Evolutionary conservation across 305 asterid genomes (phyloP), one percentile per base, ranked within the genome.

Genomic region (Ilex paraguariensis): DNA sequence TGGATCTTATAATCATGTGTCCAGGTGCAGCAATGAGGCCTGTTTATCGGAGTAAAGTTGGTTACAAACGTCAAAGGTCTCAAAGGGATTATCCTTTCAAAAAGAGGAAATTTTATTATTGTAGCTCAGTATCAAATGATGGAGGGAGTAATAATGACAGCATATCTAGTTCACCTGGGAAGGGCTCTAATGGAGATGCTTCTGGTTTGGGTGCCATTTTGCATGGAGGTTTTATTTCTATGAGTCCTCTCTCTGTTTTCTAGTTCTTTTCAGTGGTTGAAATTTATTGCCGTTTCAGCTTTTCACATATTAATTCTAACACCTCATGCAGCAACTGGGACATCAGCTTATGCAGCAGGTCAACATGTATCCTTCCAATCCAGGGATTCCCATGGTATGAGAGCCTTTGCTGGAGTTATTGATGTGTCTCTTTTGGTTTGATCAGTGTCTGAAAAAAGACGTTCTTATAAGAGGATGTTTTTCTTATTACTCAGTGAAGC

Each of bases 81-180:
- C 77, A 73, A 67, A 80, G 88, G 73, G 97, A 90, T 68, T 86
- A 76, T 65, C 99, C 99, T 63, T 81, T 93, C 82, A 93, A 93
- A 71, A 93, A 93, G 77, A 79, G 97, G 84, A 90, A 81, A 81
- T 70, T 84, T 51, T 86, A 80, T 59, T 86, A 76, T 51, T 80
- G 70, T 63, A 72, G 82, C 75, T 77, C 84, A 0, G 59, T 61
- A 48, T 77, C 87, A 60, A 79, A 83, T 2, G 88, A 83, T 42
- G 90, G 72, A 68, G 86, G 73, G 63, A 61, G 66, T 61, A 71
- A 82, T 58, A 72, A 73, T 60, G 84, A 79, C 62, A 82, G 82
- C 44, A 68, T 70, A 39, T 68, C 73, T 74, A 67, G 62, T 62
- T 72, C 59, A 49, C 79, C 76, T 14, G 81, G 71, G 67, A 80